These are phyloP conservation scores for Fusarium sp. DNA, from an alignment of 2,329 filamentous ascomycete genomes.

Conservation along the genomic window DNA sequence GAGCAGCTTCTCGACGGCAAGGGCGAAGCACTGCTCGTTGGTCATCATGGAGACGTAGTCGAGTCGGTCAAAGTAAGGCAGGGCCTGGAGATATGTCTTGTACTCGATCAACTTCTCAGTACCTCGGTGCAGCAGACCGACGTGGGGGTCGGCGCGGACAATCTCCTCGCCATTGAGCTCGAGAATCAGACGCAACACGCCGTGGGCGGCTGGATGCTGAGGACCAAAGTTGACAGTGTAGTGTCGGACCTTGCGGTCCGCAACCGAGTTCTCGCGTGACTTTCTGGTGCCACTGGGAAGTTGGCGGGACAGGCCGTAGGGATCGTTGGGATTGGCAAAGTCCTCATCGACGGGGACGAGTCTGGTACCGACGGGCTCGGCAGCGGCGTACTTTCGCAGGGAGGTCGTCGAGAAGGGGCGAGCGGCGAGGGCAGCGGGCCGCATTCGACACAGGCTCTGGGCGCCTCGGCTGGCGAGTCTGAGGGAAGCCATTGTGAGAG, in stretches of 20 bases:
- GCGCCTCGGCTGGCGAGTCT: constrained; percentile 79
- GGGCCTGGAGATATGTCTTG: constrained; percentile 97
- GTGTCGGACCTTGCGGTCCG: constrained; percentile 89
- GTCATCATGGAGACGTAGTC: constrained; percentile 99
- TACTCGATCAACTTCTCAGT: constrained; percentile 99
- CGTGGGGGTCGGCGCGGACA: constrained; percentile 94
- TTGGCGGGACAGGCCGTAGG: constrained; percentile 60
- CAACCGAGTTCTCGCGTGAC: constrained; percentile 61
- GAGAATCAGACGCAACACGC: constrained; percentile 95
- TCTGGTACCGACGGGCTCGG: constrained; percentile 65
- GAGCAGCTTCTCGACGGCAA: constrained; percentile 97
- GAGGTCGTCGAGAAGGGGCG: constrained; percentile 76
- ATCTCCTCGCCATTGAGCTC: constrained; percentile 99
- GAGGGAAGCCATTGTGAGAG: constrained; percentile 75
- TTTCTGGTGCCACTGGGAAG: constrained; percentile 59
- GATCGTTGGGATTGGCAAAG: constrained; percentile 67
- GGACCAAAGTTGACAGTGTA: constrained; percentile 99
- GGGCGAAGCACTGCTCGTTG: constrained; percentile 96
- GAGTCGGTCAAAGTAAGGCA: constrained; percentile 98
- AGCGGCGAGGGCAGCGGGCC: constrained; percentile 55
- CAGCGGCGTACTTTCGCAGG: constrained; percentile 72
- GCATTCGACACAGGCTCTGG: constrained; percentile 71
- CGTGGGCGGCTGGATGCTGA: constrained; percentile 98
- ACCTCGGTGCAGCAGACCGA: constrained; percentile 93
- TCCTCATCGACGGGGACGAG: constrained; percentile 74